Evolutionary conservation across 768 basidiomycete species (phyloP), one percentile per base, ranked within the genome.

Genomic region (Russula compacta): DNA sequence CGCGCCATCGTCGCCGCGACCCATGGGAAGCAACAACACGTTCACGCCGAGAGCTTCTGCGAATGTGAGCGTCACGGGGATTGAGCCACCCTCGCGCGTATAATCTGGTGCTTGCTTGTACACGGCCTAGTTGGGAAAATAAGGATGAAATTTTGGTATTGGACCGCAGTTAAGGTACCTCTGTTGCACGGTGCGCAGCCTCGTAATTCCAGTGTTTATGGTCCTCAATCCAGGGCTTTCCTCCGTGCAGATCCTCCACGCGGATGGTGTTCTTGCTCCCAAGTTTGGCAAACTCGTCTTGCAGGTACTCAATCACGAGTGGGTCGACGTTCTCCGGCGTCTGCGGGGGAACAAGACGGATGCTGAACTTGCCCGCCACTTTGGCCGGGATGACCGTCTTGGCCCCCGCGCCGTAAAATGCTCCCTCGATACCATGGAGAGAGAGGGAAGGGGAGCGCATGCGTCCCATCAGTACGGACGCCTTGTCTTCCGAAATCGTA

Each of bases 371-470:
- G 47, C 94, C 94, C 39, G 81, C 72, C 10, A 89, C 91, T 61
- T 85, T 85, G 36, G 92, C 92, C 0, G 95, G 95, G 60, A 98
- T 98, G 69, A 98, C 95, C 0, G 95, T 98, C 82, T 92, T 93
- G 19, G 80, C 83, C 2, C 91, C 92, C 0, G 82, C 79, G 0
- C 83, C 84, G 57, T 82, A 90, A 77, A 95, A 97, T 1, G 94
- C 95, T 52, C 95, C 94, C 73, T 97, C 91, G 68, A 98, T 95
- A 11, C 95, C 95, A 71, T 98, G 95, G 29, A 98, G 75, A 2
- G 92, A 94, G 63, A 98, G 80, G 60, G 86, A 88, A 2, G 95
- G 90, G 67, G 82, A 77, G 38, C 93, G 83, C 95, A 98, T 98
- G 67, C 92, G 84, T 42, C 89, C 92, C 94, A 95, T 98, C 42